These are phyloP conservation scores for Verticillium tricorpus DNA, from an alignment of 2,329 filamentous ascomycete genomes.

Conservation along the genomic window DNA sequence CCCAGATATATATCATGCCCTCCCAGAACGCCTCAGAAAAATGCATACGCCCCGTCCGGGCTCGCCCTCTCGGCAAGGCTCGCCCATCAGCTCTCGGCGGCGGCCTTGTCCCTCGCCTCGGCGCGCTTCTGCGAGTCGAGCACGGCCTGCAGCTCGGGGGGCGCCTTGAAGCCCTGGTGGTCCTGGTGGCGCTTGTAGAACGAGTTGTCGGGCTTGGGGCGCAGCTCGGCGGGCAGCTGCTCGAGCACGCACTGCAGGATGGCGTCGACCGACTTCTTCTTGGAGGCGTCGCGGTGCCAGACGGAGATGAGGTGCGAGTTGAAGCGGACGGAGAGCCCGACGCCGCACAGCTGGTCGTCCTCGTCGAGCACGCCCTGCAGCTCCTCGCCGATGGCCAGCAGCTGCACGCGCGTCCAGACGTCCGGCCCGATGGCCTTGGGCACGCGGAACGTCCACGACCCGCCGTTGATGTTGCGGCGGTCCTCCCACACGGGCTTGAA, in stretches of 20 bases:
- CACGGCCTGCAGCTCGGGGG: slow-evolving; percentile 53
- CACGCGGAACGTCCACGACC: slow-evolving; percentile 89
- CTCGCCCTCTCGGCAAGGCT: too few species aligned
- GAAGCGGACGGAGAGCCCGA: slow-evolving; percentile 83
- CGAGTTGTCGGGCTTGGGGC: slow-evolving; percentile 67
- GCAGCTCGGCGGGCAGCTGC: slow-evolving; percentile 67
- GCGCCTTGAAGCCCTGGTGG: slow-evolving; percentile 74
- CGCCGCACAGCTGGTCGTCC: slow-evolving; percentile 81
- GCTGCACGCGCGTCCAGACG: slow-evolving; percentile 77
- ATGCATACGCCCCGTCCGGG: not conserved
- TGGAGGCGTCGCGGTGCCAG: slow-evolving; percentile 86
- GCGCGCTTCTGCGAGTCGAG: slow-evolving; percentile 50
- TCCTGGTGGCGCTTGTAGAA: slow-evolving; percentile 89
- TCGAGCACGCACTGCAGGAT: slow-evolving; percentile 70
- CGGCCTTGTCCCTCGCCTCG: slow-evolving; percentile 28
- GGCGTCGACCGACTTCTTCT: slow-evolving; percentile 71
- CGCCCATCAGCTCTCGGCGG: slow-evolving; percentile 6
- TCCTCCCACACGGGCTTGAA: slow-evolving; percentile 81
- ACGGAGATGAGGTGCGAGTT: slow-evolving; percentile 84
- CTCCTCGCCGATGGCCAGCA: slow-evolving; percentile 79
- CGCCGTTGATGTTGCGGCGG: slow-evolving; percentile 77
- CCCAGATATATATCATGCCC: not conserved
- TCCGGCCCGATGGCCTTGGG: slow-evolving; percentile 68
- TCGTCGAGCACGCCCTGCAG: slow-evolving; percentile 69
- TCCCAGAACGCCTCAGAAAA: not conserved